Evolutionary conservation across 2,329 filamentous ascomycete species (phyloP).

Genomic region (Aciculosporium take): DNA sequence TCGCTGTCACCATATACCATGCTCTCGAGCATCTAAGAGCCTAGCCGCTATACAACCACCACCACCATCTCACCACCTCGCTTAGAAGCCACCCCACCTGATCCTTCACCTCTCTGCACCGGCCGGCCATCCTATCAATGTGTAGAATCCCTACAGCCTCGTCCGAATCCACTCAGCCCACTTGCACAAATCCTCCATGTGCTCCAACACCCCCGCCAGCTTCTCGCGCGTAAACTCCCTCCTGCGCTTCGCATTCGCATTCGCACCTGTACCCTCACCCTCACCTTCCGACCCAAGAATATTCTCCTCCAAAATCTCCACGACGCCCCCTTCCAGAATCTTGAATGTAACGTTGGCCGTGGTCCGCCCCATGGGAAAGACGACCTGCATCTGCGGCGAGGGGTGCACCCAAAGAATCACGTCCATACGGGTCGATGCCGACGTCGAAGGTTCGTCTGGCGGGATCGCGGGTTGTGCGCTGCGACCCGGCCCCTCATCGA

Average conservation of each 20-base stretch:
- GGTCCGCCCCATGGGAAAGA: constrained; percentile 35
- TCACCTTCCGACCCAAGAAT: constrained; percentile 14
- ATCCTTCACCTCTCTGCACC: no score
- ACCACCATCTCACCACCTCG: no score
- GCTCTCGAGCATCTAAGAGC: no score
- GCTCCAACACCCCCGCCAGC: constrained; percentile 31
- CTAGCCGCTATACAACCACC: no score
- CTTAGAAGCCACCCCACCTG: no score
- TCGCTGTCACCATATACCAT: no score
- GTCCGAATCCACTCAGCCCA: constrained; percentile 40
- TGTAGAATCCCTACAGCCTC: constrained; percentile 15
- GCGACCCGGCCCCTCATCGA: neutral
- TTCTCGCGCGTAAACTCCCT: constrained; percentile 26
- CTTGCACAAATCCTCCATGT: constrained; percentile 36
- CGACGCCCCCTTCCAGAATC: constrained; percentile 43
- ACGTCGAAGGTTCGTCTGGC: neutral
- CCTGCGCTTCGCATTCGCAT: constrained; percentile 14
- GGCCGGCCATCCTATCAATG: no score
- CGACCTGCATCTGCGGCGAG: constrained; percentile 33
- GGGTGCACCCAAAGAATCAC: constrained; percentile 38
- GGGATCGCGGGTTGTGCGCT: neutral
- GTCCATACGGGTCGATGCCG: constrained; percentile 25
- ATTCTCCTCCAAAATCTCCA: constrained; percentile 46
- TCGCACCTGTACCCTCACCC: constrained; percentile 3
- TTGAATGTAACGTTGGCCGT: constrained; percentile 43